Percentiles rank a stretch among this genome's conserved stretches.
These are phyloP conservation scores for Sclerotinia nivalis DNA, from an alignment of 2,329 filamentous ascomycete genomes.

Conservation along the genomic window DNA sequence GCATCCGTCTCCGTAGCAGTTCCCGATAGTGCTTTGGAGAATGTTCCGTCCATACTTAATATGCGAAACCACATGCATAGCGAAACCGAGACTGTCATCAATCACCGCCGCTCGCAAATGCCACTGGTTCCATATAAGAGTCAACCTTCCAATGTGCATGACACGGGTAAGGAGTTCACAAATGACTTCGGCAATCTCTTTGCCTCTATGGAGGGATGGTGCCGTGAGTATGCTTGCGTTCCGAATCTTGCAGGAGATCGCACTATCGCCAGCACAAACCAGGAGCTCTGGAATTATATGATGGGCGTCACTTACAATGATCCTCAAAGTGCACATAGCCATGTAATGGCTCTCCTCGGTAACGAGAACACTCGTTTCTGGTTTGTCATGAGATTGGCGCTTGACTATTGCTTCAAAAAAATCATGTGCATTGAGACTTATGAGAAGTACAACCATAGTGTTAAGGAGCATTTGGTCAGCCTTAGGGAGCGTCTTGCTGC, in stretches of 20 bases:
- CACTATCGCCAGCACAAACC: slow-evolving; percentile 31
- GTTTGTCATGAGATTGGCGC: slow-evolving; percentile 45
- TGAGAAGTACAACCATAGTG: slow-evolving; percentile 38
- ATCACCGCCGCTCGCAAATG: neutral
- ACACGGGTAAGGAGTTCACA: slow-evolving; percentile 5
- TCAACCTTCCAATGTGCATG: neutral
- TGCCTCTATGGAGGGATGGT: slow-evolving; percentile 18
- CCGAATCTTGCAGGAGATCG: slow-evolving; percentile 27
- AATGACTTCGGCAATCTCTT: slow-evolving; percentile 18
- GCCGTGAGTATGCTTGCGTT: neutral
- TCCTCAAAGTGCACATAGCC: slow-evolving; percentile 40
- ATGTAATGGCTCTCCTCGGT: slow-evolving; percentile 42
- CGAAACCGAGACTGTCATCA: neutral
- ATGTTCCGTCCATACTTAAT: neutral
- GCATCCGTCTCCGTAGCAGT: slow-evolving; percentile 10
- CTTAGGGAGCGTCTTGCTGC: slow-evolving; percentile 29
- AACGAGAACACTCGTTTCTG: slow-evolving; percentile 40
- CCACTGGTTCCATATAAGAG: slow-evolving; percentile 7
- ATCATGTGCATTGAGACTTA: slow-evolving; percentile 43
- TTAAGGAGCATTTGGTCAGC: slow-evolving; percentile 33
- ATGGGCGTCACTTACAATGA: slow-evolving; percentile 39
- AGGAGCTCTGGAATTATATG: slow-evolving; percentile 45
- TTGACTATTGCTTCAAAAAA: slow-evolving; percentile 43
- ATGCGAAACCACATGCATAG: neutral
- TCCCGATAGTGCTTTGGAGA: slow-evolving; percentile 8